Evolutionary conservation across 2,329 filamentous ascomycete genomes (phyloP).

Genomic region (Chaetomiaceae sp.): DNA sequence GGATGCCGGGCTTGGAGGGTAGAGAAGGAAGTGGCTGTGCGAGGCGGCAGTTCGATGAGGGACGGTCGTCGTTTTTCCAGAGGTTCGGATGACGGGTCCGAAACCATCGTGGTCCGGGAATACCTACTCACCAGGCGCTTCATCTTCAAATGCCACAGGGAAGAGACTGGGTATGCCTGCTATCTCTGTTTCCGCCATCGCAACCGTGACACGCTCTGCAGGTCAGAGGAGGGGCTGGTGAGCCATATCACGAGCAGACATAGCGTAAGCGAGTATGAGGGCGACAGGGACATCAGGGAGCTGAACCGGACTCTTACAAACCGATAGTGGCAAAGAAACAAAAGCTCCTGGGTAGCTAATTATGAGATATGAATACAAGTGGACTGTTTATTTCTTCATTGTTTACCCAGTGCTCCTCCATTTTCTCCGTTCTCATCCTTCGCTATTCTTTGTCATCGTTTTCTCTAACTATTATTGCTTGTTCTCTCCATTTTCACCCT

Average conservation of each 20-base stretch:
- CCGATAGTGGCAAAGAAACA: neutral
- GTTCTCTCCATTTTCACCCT: no score
- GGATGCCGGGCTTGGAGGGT: conserved; percentile 27
- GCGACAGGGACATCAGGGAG: conserved; percentile 28
- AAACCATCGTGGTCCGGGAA: conserved; percentile 28
- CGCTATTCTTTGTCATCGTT: no score
- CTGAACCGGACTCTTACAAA: conserved; percentile 9
- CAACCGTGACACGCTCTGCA: conserved; percentile 30
- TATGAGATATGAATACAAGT: no score
- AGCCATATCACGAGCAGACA: conserved; percentile 31
- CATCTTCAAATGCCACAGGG: conserved; percentile 36
- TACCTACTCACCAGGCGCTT: conserved; percentile 35
- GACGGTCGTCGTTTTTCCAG: conserved; percentile 1
- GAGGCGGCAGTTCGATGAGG: conserved; percentile 11
- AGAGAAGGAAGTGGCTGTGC: conserved; percentile 24
- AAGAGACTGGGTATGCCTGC: conserved; percentile 32
- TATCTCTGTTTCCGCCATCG: conserved; percentile 31
- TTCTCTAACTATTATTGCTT: no score
- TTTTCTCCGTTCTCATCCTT: no score
- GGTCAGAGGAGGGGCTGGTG: conserved; percentile 30
- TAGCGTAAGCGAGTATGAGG: conserved; percentile 24
- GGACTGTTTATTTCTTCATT: no score
- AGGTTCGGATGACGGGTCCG: conserved; percentile 6
- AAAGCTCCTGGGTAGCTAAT: no score
- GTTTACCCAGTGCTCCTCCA: no score